Conservation (phyloP, 2,329 filamentous ascomycete species). For the Fusarium compactum region DNA sequence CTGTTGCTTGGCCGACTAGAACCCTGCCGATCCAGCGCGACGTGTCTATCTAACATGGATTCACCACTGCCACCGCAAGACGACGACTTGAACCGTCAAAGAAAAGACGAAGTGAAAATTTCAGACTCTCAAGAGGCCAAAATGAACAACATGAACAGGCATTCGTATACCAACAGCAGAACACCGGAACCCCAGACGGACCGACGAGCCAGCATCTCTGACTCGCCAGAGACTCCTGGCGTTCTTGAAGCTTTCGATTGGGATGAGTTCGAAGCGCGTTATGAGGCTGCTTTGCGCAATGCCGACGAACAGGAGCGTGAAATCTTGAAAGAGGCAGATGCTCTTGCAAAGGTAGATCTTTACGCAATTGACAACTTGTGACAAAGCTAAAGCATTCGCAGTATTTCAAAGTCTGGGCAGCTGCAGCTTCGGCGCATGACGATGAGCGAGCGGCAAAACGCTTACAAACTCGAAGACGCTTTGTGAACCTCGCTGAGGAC, state of each 20-base stretch:
- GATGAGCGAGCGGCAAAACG: constrained; percentile 82
- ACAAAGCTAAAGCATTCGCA: constrained; percentile 51
- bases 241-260: constrained; percentile 75
- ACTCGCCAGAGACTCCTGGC: constrained; percentile 63
- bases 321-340: constrained; percentile 74
- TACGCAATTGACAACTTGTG: neutral
- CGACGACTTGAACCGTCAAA: constrained; percentile 33
- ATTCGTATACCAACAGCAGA: constrained; percentile 42
- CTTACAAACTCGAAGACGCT: constrained; percentile 81
- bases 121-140: constrained; percentile 29
- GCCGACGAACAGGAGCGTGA: constrained; percentile 73
- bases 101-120: constrained; percentile 26
- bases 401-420: constrained; percentile 86
- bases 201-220: constrained; percentile 49
- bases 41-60: constrained; percentile 34
- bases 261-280: constrained; percentile 79
- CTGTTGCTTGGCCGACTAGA: constrained; percentile 42
- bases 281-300: constrained; percentile 72
- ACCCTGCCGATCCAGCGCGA: constrained; percentile 26
- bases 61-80: constrained; percentile 33
- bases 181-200: constrained; percentile 57
- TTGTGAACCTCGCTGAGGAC: constrained; percentile 80
- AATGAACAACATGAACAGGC: constrained; percentile 41
- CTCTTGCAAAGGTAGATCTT: constrained; percentile 69
- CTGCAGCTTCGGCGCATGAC: constrained; percentile 77